Base-by-base conservation (phyloP, 2,329 filamentous ascomycete genomes). In the Chaetomium olivaceum region DNA sequence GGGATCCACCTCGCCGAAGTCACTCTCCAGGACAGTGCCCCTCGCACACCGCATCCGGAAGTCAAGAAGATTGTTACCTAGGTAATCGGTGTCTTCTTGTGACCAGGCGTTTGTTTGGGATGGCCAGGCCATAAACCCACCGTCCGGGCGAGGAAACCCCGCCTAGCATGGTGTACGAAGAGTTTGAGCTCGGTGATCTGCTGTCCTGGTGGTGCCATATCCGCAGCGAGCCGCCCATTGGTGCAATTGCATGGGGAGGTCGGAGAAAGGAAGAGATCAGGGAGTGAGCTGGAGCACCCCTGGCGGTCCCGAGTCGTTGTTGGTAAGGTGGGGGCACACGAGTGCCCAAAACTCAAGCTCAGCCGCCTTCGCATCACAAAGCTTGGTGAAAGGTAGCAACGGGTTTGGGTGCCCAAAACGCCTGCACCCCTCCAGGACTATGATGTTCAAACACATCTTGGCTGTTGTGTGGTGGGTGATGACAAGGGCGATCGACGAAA, bases 381-480 rank as follows among this genome's bases (percentile, higher is more conserved):
- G 60, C 21, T 62, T 62, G 52, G 56, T 12, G 12, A 56, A 23
- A 3, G 7, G 11, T 3, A 27, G 25, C 3, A 4, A 11, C 33
- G 7, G 31, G 8, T 6, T 46, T 6, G 25, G 33, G 9, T 25
- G 19, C 19, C 23, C 52, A 36, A 3, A 29, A 4, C 16, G 36
- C 23, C 19, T 33, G 19, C 60, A 56, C 19, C 4, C 52, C 2
- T 43, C 60, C 19, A 27, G 6, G n/a, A 62, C n/a, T 19, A 19
- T n/a, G 39, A 43, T n/a, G 25, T 48, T 14, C 8, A 50, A n/a
- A 52, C 61, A 62, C 61, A 62, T 62, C 61, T 27, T 62, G 39
- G 11, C 16, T 27, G 51, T 43, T 43, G 16, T 5, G 16, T 5
- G 7, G 39, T n/a, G 39, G 7, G 39, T n/a, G 39, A 43, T n/a